Percentiles rank a stretch among this genome's conserved stretches.
phyloP scores from a whole-genome alignment of 139 green algal genomes.

The Pseudopediastrum boryanum region DNA sequence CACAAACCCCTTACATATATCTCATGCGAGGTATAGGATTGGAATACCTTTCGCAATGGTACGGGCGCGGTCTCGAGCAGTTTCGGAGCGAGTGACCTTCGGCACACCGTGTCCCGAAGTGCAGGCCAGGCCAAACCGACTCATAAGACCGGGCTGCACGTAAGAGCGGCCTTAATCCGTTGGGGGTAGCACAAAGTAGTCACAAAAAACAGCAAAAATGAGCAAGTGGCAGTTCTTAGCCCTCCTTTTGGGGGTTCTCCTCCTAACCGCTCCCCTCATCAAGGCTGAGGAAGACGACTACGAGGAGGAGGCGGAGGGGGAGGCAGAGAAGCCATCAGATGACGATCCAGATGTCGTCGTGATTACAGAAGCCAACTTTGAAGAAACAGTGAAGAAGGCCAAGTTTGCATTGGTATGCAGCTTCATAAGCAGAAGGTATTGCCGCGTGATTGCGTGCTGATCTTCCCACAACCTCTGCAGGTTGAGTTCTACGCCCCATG shows the following conservation, averaged over 20 bases:
- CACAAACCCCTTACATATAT: no score
- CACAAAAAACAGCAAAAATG: constrained; percentile 39
- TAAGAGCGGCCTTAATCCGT: no score
- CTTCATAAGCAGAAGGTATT: background rate
- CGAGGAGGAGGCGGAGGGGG: constrained; percentile 46
- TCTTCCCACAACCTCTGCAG: constrained; percentile 30
- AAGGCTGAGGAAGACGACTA: constrained; percentile 49
- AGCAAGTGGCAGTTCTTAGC: constrained; percentile 32
- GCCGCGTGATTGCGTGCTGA: background rate
- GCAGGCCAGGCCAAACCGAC: no score
- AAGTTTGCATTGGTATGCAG: constrained; percentile 75
- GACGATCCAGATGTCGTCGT: constrained; percentile 72
- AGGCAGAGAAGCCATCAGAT: constrained; percentile 4
- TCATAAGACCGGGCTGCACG: no score
- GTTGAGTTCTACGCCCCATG: constrained; percentile 83
- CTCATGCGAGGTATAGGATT: no score
- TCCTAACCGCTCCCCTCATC: constrained; percentile 48
- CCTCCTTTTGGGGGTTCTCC: constrained; percentile 45
- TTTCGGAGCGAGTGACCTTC: no score
- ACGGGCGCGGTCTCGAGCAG: no score
- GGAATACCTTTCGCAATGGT: no score
- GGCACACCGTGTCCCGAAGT: no score
- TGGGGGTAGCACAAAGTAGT: background rate
- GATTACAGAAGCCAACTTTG: constrained; percentile 73
- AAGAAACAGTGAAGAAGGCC: constrained; percentile 49